Base-by-base conservation (phyloP, 192 early-diverging fungal genomes). In the Geosiphon pyriformis region DNA sequence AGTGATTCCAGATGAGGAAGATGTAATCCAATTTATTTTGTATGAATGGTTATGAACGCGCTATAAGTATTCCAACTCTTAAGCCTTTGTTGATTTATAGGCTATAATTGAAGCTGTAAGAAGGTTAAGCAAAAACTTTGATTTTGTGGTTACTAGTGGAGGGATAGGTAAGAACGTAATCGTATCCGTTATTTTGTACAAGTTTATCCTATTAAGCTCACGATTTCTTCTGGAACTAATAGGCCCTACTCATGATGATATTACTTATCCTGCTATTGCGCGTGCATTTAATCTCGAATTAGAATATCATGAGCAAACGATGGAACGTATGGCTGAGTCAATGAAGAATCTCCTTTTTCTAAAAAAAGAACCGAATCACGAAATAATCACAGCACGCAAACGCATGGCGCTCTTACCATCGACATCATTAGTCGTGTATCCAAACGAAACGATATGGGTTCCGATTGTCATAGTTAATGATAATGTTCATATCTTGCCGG, bases 81-180 rank as follows among this genome's bases (percentile, higher is more conserved):
- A n/a, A n/a, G n/a, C n/a, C n/a, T n/a, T 75, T 0, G 78, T 82
- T 63, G 25, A 55, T 11, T 37, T 51, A 35, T 27, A 57, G 1
- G 56, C 55, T 6, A 87, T 87, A 27, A 67, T 65, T 8, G 72
- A 77, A 49, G 71, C 81, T 6, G 73, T 89, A 0, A 67, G 52
- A 47, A 67, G 70, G 0, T 71, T 92, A 12, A 80, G 83, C 2
- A 57, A 42, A 7, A 55, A 47, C 4, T 81, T 78, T 69, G 74
- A 79, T 61, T 62, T 85, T 17, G 90, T 90, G 17, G 79, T 92
- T 58, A 92, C 90, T 23, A 85, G 78, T 63, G 90, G 90, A 27
- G 90, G 90, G 8, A 89, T 90, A 47, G 87, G 88, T 34, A 74
- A 64, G 8, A 56, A 37, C n/a, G n/a, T n/a, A n/a, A n/a, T n/a